Percentiles rank a stretch among this genome's conserved stretches.
phyloP scores from a whole-genome alignment of 1,139 yeast genomes.

The Diutina sp. region DNA sequence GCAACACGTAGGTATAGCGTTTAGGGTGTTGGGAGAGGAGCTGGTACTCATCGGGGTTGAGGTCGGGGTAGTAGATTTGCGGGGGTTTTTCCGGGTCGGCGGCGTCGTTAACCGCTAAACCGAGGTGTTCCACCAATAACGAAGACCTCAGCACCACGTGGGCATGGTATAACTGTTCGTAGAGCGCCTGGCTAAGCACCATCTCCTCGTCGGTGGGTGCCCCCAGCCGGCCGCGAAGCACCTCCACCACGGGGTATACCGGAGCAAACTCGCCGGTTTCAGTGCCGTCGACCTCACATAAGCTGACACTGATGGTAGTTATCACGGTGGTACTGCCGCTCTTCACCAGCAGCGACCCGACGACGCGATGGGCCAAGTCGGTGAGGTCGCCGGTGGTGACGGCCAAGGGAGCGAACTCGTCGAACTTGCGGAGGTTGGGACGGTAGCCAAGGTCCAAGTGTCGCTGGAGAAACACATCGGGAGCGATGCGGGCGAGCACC shows the following conservation, averaged over 20 bases:
- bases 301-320: constrained; percentile 64
- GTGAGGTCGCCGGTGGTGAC: constrained; percentile 31
- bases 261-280: constrained; percentile 16
- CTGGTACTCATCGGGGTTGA: constrained; percentile 9
- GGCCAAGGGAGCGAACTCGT: constrained; percentile 55
- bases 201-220: constrained; percentile 91
- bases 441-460: constrained; percentile 64
- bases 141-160: constrained; percentile 35
- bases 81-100: constrained; percentile 13
- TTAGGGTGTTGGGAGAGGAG: constrained; percentile 12
- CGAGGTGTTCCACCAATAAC: constrained; percentile 37
- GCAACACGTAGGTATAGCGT: constrained; percentile 47
- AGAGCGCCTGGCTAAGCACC: constrained; percentile 58
- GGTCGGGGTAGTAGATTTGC: constrained; percentile 23
- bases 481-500: constrained; percentile 74
- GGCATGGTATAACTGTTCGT: constrained; percentile 45
- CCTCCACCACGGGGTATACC: constrained; percentile 70
- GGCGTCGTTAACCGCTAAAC: constrained; percentile 24
- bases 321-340: constrained; percentile 68
- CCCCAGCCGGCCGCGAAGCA: constrained; percentile 61
- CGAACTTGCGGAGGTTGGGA: constrained; percentile 56
- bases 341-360: constrained; percentile 64
- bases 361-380: constrained; percentile 24
- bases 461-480: constrained; percentile 70
- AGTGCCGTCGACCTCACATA: constrained; percentile 27